Evolutionary conservation across 176 grass and related monocot species (phyloP), one percentile per base, ranked within the genome.

Genomic region (Aegilops longissima): DNA sequence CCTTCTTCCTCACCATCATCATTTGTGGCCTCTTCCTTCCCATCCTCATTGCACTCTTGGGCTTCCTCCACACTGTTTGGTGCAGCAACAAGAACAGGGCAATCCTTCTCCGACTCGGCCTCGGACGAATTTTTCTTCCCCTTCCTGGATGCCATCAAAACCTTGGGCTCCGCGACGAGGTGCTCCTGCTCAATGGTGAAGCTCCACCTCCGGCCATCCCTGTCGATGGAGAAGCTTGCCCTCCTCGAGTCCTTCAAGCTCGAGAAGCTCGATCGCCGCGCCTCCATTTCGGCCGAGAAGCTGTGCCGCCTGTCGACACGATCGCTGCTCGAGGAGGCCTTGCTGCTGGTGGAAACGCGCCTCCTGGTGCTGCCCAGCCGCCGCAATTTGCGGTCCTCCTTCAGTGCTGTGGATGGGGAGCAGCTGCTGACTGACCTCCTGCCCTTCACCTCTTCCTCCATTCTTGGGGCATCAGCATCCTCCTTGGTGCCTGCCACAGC

Each of bases 161-260:
- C 79, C 87, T 97, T 94, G 29, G 90, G 90, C 30, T 91, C 85
- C 1, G 89, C 84, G n/a, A 94, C 90, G 1, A 98, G 92, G 82
- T 91, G 90, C 62, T 96, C 94, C 82, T 92, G 90, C 65, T 98
- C 94, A 61, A 98, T 90, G 4, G 82, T 96, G 89, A 98, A 98
- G 88, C 92, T 98, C 97, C 92, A 96, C 44, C 94, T 92, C 27
- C 77, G 75, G 5, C 86, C 94, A 93, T 93, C 91, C 87, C 80
- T 89, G 31, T 98, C 92, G 63, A 93, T 73, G 67, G 97, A 98
- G 82, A 98, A 96, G 86, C 97, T 98, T 16, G 94, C 92, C 79
- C 94, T 89, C 69, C 92, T 93, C 2, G 79, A 81, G 59, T 98
- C 94, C 85, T 94, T 96, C 66, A 91, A 64, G 44, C 88, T 90